These are phyloP conservation scores for Eucalyptus caleyi DNA, from an alignment of 345 rosid genomes.

Conservation along the genomic window DNA sequence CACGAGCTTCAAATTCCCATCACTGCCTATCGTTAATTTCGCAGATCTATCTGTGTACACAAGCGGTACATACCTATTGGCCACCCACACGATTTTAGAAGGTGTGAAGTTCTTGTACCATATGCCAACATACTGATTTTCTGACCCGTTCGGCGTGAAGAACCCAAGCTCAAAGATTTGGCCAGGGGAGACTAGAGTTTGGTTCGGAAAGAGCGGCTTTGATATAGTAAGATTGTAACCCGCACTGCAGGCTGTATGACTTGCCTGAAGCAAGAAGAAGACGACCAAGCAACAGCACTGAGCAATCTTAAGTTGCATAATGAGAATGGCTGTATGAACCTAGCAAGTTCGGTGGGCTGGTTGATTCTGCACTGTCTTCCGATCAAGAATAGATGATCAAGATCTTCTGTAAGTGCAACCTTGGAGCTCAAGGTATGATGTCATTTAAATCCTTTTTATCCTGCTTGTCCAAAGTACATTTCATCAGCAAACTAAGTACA, in stretches of 20 bases:
- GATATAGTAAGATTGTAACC: neutral
- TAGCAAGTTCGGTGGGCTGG: neutral
- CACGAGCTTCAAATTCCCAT: constrained; percentile 8
- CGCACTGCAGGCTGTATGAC: neutral
- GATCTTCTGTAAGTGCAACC: neutral
- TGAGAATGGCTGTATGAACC: neutral
- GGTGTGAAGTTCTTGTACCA: neutral
- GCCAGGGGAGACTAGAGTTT: neutral
- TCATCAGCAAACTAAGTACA: neutral
- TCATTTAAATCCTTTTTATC: too few species aligned
- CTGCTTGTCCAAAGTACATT: neutral
- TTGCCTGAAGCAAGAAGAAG: neutral
- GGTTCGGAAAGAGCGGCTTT: neutral
- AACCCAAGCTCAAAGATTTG: neutral
- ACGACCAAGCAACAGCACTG: neutral
- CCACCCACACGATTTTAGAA: neutral
- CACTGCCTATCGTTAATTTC: neutral
- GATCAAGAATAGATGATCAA: neutral
- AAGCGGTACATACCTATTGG: neutral
- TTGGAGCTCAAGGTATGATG: neutral
- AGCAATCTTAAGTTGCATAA: neutral
- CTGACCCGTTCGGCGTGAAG: neutral
- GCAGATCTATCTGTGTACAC: neutral
- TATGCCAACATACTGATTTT: neutral
- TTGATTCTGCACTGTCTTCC: neutral